phyloP scores from a whole-genome alignment of 73 alveolate genomes.

The Paramecium sexaurelia region DNA sequence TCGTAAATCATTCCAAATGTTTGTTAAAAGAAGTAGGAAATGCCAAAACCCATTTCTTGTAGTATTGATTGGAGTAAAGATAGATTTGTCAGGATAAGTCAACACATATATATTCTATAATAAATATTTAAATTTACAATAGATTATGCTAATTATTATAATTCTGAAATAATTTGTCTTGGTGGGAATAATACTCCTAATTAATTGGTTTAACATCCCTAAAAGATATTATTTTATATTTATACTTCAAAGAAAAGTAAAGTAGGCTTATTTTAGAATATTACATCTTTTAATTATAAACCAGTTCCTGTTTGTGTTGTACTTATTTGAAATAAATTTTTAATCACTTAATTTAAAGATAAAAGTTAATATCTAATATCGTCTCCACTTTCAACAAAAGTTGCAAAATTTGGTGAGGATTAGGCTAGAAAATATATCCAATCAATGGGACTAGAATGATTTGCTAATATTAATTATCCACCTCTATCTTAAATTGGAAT shows the following conservation, averaged over 20 bases:
- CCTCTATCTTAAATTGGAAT: conserved; percentile 24
- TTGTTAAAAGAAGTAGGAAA: conserved; percentile 29
- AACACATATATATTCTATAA: conserved; percentile 3
- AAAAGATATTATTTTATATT: background rate
- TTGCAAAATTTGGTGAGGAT: conserved; percentile 17
- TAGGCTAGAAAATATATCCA: background rate
- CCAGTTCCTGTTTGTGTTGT: background rate
- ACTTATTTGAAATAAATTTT: background rate
- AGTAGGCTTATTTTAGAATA: background rate
- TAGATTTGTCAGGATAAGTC: conserved; percentile 31
- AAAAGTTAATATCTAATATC: background rate
- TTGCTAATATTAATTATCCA: conserved; percentile 40
- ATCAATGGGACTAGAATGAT: conserved; percentile 65
- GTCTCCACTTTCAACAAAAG: background rate
- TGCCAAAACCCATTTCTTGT: conserved; percentile 62
- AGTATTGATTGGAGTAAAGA: conserved; percentile 61
- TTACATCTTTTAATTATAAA: background rate
- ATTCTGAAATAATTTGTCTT: background rate
- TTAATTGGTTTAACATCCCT: conserved; percentile 33
- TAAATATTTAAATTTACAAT: background rate
- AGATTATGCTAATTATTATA: background rate
- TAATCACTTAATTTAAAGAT: background rate
- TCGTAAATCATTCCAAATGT: conserved; percentile 10
- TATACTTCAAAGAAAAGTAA: conserved; percentile 9
- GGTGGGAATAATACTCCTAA: conserved; percentile 38